Conservation (phyloP, 176 grass and related monocot species). For the Lolium perenne region DNA sequence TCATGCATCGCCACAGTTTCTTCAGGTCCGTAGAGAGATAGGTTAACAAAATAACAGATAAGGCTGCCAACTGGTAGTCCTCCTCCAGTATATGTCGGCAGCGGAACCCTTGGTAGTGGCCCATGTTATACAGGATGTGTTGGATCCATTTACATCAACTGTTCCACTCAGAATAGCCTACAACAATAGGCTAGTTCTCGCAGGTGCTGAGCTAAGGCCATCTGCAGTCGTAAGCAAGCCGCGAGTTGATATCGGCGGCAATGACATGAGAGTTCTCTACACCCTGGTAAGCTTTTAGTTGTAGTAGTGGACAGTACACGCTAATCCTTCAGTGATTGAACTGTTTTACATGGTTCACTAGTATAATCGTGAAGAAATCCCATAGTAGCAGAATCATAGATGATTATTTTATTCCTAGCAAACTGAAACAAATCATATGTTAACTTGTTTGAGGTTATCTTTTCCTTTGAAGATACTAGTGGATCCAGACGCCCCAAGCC, state of each 20-base stretch:
- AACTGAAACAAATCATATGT: background rate
- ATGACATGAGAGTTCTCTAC: constrained; percentile 68
- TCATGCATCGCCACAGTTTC: constrained; percentile 35
- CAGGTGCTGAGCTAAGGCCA: constrained; percentile 64
- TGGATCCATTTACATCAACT: constrained; percentile 60
- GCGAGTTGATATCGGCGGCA: constrained; percentile 61
- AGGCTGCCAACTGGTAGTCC: constrained; percentile 7
- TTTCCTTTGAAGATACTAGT: constrained; percentile 64
- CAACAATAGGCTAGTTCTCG: constrained; percentile 52
- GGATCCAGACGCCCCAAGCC: constrained; percentile 85
- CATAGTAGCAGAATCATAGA: constrained; percentile 4
- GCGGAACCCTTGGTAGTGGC: constrained; percentile 54
- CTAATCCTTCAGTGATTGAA: background rate
- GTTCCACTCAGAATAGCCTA: constrained; percentile 63
- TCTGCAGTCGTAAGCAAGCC: constrained; percentile 60
- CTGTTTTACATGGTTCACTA: constrained; percentile 3
- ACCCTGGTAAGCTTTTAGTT: constrained; percentile 67
- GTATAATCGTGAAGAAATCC: background rate
- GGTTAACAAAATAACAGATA: constrained; percentile 34
- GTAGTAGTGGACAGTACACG: background rate
- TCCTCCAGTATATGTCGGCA: constrained; percentile 22
- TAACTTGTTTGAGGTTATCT: constrained; percentile 30
- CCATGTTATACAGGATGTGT: constrained; percentile 65
- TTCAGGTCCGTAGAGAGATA: constrained; percentile 29
- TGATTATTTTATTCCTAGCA: constrained; percentile 4